Base-by-base conservation (phyloP, 2,329 filamentous ascomycete species). In the Trichoderma sp. region DNA sequence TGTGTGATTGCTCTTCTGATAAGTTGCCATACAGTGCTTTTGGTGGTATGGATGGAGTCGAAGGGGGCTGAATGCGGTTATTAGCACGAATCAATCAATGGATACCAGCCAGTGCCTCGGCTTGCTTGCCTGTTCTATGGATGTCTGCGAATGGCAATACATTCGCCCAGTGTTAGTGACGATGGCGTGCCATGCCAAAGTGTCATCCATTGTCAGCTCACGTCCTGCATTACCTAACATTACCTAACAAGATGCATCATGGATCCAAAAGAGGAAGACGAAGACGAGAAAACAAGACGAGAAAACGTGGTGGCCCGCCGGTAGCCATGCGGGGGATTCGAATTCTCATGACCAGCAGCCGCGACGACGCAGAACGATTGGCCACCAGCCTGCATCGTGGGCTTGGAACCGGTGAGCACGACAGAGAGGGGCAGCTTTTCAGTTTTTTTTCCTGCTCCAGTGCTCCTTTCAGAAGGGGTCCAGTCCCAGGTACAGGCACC, bases 401-500 rank as follows among this genome's bases (percentile, higher is more conserved):
- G 60, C 41, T 24, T 53, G 14, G 24, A 65, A 56, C 69, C 69
- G 69, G 69, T 73, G 69, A 73, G 60, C 29, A 18, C 67, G 53
- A 71, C n/a, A 56, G n/a, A 50, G 41, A 65, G 69, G 69, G 69
- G 69, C 60, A 56, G 62, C 12, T 50, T 31, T 21, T 45, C n/a
- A 14, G n/a, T 50, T 38, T 53, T 72, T 35, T n/a, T 21, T n/a
- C 2, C 38, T 63, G 16, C 27, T 45, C 35, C 35, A 38, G n/a
- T 56, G 16, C 60, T 72, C 31, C n/a, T 71, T 24, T 41, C 16
- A 38, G 45, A 35, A 33, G 45, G 45, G 45, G 45, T 31, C n/a
- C 69, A 65, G n/a, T 14, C 6, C 35, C 69, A 73, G 69, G 69
- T 73, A 73, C 69, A 53, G 69, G 24, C 59, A 73, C 69, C 60